Evolutionary conservation across 1,139 yeast species (phyloP).

Genomic region (Saccharomyces hybrid): DNA sequence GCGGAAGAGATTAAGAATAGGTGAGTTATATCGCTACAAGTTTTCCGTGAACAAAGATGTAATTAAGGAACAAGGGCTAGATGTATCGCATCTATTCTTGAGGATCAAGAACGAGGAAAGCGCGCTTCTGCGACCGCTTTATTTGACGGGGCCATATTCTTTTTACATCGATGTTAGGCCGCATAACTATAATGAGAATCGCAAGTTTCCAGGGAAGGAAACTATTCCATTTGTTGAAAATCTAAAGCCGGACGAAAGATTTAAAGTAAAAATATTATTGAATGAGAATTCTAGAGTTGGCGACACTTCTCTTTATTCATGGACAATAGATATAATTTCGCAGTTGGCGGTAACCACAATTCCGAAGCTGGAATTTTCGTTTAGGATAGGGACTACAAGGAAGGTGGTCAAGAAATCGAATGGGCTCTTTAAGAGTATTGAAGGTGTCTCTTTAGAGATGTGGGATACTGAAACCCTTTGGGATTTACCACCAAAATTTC

Average conservation of each 20-base stretch:
- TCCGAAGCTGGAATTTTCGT: slow-evolving; percentile 31
- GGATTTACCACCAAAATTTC: slow-evolving; percentile 39
- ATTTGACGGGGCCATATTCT: slow-evolving; percentile 53
- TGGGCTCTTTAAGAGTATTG: slow-evolving; percentile 4
- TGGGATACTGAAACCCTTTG: slow-evolving; percentile 48
- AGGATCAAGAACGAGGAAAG: slow-evolving; percentile 46
- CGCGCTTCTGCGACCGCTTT: slow-evolving; percentile 46
- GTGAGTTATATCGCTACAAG: slow-evolving; percentile 26
- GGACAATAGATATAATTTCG: slow-evolving; percentile 52
- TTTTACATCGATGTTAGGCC: slow-evolving; percentile 56
- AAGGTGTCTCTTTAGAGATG: slow-evolving; percentile 32
- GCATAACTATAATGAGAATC: slow-evolving; percentile 36
- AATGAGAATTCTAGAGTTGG: slow-evolving; percentile 35
- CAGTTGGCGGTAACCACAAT: slow-evolving; percentile 42
- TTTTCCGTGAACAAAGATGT: slow-evolving; percentile 17
- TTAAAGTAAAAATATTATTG: slow-evolving; percentile 41
- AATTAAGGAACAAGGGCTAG: slow-evolving; percentile 11
- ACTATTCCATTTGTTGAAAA: slow-evolving; percentile 32
- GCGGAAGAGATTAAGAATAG: slow-evolving; percentile 20
- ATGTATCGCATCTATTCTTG: slow-evolving; percentile 25
- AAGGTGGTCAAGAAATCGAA: slow-evolving; percentile 11
- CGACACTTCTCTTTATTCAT: slow-evolving; percentile 32
- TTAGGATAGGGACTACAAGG: slow-evolving; percentile 27
- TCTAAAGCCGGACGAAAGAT: slow-evolving; percentile 50
- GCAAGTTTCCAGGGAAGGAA: slow-evolving; percentile 33